These are phyloP conservation scores for Acanthamoeba triangularis DNA, from an alignment of 208 protist genomes.

Conservation along the genomic window DNA sequence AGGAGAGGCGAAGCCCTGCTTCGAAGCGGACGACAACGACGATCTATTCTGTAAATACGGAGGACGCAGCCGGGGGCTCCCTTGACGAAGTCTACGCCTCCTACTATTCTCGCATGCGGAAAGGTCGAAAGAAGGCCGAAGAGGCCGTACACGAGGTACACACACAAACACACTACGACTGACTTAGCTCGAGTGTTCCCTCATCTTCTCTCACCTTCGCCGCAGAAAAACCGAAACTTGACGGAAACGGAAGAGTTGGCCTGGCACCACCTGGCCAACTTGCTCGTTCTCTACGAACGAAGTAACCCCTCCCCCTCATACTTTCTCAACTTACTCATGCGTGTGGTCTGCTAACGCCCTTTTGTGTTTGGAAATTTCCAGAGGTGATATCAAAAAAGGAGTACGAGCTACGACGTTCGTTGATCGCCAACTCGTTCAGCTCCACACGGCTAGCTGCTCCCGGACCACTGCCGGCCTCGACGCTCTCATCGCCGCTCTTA, in stretches of 20 bases:
- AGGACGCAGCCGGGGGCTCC: background rate
- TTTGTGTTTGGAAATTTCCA: background rate
- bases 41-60: slow-evolving; percentile 69
- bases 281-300: slow-evolving; percentile 51
- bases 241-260: slow-evolving; percentile 33
- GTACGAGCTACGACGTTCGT: slow-evolving; percentile 37
- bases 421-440: slow-evolving; percentile 12
- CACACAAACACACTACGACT: background rate
- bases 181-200: background rate
- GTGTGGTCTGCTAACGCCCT: background rate
- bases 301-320: background rate
- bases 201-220: background rate
- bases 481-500: slow-evolving; percentile 18
- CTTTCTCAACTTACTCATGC: background rate
- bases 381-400: slow-evolving; percentile 48
- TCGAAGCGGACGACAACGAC: background rate
- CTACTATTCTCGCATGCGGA: background rate
- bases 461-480: slow-evolving; percentile 19
- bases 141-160: background rate
- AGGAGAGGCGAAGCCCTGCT: background rate
- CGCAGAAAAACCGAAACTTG: background rate
- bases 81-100: background rate
- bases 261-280: slow-evolving; percentile 64
- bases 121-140: background rate
- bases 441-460: background rate